Evolutionary conservation across 352 stramenopile species (phyloP).

Genomic region (Globisporangium splendens): DNA sequence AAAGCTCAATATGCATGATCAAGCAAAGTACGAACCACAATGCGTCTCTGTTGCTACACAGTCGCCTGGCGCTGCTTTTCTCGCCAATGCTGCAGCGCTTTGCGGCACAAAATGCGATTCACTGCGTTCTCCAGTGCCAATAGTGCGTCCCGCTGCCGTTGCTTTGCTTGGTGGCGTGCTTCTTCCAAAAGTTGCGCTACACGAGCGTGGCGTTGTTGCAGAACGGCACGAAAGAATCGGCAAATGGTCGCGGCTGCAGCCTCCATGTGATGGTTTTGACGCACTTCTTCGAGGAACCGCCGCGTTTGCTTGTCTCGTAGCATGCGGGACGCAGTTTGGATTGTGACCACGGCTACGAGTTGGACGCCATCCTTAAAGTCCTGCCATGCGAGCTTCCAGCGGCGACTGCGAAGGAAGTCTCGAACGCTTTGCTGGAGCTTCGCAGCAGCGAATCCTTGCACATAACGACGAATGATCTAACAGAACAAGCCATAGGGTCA

Average conservation of each 20-base stretch:
- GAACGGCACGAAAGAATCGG: slow-evolving; percentile 26
- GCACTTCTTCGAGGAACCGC: slow-evolving; percentile 25
- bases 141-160: slow-evolving; percentile 7
- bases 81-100: slow-evolving; percentile 32
- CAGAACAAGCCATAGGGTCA: no score
- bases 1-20: no score
- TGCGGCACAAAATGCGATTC: slow-evolving; percentile 14
- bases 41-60: slow-evolving; percentile 17
- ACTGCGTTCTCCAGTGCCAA: slow-evolving; percentile 6
- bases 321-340: slow-evolving; percentile 45
- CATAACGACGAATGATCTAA: slow-evolving; percentile 45
- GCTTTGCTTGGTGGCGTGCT: background rate
- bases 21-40: slow-evolving; percentile 7
- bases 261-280: slow-evolving; percentile 11
- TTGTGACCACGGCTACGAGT: slow-evolving; percentile 38
- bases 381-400: slow-evolving; percentile 38
- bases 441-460: slow-evolving; percentile 31
- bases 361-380: slow-evolving; percentile 33
- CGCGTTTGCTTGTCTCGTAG: slow-evolving; percentile 18
- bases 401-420: slow-evolving; percentile 28
- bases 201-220: slow-evolving; percentile 5
- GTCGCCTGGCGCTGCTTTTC: slow-evolving; percentile 20
- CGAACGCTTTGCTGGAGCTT: slow-evolving; percentile 41
- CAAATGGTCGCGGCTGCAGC: slow-evolving; percentile 22
- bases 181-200: slow-evolving; percentile 5